phyloP scores from a whole-genome alignment of 2,329 filamentous ascomycete species.

The Colletotrichum cuscutae region DNA sequence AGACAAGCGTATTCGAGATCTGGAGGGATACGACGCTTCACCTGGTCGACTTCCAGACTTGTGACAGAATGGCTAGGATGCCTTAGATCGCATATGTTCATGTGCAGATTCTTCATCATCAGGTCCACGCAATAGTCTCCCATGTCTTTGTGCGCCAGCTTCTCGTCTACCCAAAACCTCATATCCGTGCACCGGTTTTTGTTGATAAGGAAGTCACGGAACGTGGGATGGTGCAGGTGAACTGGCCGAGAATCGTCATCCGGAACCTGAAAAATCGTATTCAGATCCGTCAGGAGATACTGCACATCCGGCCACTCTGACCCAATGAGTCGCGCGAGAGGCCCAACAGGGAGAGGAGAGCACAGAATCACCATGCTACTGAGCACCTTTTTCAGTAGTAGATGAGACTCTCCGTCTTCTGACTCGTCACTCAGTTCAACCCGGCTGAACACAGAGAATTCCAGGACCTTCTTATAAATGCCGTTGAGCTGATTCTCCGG shows the following conservation, averaged over 20 bases:
- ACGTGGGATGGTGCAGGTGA: conserved; percentile 47
- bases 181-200: conserved; percentile 38
- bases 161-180: conserved; percentile 50
- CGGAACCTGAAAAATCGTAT: conserved; percentile 48
- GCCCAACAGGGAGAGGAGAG: conserved; percentile 41
- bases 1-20: conserved; percentile 51
- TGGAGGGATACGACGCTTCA: conserved; percentile 40
- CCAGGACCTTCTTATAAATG: conserved; percentile 37
- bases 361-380: conserved; percentile 44
- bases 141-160: conserved; percentile 42
- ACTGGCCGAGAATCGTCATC: conserved; percentile 38
- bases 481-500: conserved; percentile 37
- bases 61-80: conserved; percentile 39
- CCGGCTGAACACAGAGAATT: conserved; percentile 6
- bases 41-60: conserved; percentile 36
- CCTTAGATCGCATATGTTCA: conserved; percentile 48
- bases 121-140: conserved; percentile 48
- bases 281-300: conserved; percentile 40
- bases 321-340: neutral
- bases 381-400: conserved; percentile 42
- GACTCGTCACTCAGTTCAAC: neutral
- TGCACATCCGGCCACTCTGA: neutral
- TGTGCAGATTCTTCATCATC: conserved; percentile 43
- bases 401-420: conserved; percentile 23
- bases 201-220: conserved; percentile 51